Evolutionary conservation across 179 eudicot species (phyloP), one percentile per base, ranked within the genome.

Genomic region (Camellia oleifera): DNA sequence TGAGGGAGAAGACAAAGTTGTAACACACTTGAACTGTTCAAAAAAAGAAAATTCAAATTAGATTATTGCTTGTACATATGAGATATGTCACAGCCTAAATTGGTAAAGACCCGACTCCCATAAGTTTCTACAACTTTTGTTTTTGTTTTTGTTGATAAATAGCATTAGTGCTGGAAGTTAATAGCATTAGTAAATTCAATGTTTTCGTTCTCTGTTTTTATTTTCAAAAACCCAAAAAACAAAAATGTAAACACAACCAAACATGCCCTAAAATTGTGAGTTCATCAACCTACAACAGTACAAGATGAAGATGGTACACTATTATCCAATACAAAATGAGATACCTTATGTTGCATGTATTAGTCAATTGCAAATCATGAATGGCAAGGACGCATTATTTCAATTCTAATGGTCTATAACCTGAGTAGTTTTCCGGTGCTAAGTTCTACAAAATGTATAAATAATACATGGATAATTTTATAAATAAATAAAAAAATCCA

Each of bases 11-110:
- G 61, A 15, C 71, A 80, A 68, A 46, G 79, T 46, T 50, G 82
- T 79, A 13, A 80, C 82, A 23, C 74, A 3, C 79, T 68, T 75
- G 74, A 80, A 80, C 82, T 80, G 79, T 75, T 80, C 60, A 14
- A 91, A 91, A 56, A 87, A 83, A 45, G 23, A 74, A 80, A 56
- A 20, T 7, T 14, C 50, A 40, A 17, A 26, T 62, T 72, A 62
- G 72, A 74, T 79, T 23, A n/a, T 46, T 45, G 62, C 3, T 68
- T 6, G 48, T 3, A 12, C 5, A 40, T 4, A 11, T 11, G 14
- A 4, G 4, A 61, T 13, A 58, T 58, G 53, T 64, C 70, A 61
- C 11, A 4, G 53, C 26, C 44, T 65, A 72, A 72, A 70, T 20
- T 46, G 54, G 42, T 46, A 14, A 69, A 54, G 67, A 63, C 46